A percentile compares a stretch with the other conserved stretches of the same genome.
Evolutionary conservation across 257 asterid species (phyloP).

Genomic region (Eustoma russellianum): DNA sequence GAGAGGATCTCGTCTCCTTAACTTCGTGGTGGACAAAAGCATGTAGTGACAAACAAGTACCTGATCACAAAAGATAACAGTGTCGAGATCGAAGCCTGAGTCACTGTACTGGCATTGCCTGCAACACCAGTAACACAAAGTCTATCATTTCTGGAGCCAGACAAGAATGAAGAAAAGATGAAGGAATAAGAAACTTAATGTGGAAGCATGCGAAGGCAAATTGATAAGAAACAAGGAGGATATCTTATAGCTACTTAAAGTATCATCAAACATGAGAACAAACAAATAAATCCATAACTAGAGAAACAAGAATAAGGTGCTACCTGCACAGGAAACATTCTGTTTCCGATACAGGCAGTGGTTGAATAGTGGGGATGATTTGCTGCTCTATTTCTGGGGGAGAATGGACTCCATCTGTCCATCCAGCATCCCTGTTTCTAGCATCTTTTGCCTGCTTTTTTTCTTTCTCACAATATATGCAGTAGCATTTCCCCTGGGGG

Average conservation of each 20-base stretch:
- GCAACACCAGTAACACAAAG: slow-evolving; percentile 9
- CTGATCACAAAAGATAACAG: slow-evolving; percentile 96
- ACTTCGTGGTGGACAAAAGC: neutral
- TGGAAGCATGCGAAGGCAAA: too few species aligned
- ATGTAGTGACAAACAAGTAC: slow-evolving; percentile 21
- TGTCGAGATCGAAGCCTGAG: slow-evolving; percentile 45
- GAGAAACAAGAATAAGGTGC: too few species aligned
- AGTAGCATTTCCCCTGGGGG: slow-evolving; percentile 70
- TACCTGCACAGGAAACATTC: slow-evolving; percentile 95
- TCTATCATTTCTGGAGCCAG: too few species aligned
- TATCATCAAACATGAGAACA: too few species aligned
- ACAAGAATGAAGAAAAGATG: too few species aligned
- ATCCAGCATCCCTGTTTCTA: slow-evolving; percentile 56
- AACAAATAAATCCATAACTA: too few species aligned
- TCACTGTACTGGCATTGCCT: slow-evolving; percentile 62
- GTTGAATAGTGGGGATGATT: slow-evolving; percentile 58
- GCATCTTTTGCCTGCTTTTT: slow-evolving; percentile 10
- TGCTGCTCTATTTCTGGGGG: slow-evolving; percentile 59
- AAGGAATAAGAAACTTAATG: too few species aligned
- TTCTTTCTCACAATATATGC: slow-evolving; percentile 56
- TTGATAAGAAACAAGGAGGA: too few species aligned
- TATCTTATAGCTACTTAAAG: too few species aligned
- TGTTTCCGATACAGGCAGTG: slow-evolving; percentile 39
- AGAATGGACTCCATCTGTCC: slow-evolving; percentile 70
- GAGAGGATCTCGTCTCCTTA: too few species aligned